Percentiles rank a stretch among this genome's conserved stretches.
Conservation (phyloP, 2,329 filamentous ascomycete species). For the Fusarium lyarnte region DNA sequence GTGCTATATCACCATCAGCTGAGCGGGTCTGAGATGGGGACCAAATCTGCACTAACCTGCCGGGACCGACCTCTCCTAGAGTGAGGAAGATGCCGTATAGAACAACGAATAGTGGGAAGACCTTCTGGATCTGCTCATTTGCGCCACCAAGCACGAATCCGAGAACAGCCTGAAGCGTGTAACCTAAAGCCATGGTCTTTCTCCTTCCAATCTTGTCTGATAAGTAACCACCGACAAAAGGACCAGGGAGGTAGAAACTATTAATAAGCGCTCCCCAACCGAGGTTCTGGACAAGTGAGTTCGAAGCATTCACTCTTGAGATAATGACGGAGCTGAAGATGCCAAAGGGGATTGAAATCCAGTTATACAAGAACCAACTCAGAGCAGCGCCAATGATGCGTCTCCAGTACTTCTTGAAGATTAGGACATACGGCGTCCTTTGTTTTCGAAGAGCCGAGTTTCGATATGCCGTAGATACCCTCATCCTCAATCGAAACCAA, state of each 20-base stretch:
- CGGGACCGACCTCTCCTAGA: background rate
- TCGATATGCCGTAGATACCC: background rate
- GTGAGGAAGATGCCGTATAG: background rate
- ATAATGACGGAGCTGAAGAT: slow-evolving; percentile 7
- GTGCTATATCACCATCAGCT: background rate
- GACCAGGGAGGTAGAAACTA: background rate
- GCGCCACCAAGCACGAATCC: background rate
- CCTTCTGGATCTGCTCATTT: background rate
- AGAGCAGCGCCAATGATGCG: background rate
- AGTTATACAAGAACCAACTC: slow-evolving; percentile 6
- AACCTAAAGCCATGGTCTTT: background rate
- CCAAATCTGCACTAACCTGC: background rate
- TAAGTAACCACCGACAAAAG: background rate
- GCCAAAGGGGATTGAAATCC: slow-evolving; percentile 4
- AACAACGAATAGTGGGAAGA: background rate
- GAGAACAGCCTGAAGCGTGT: background rate
- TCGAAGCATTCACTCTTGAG: background rate
- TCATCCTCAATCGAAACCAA: slow-evolving; percentile 12
- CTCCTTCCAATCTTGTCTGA: background rate
- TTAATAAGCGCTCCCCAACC: slow-evolving; percentile 6
- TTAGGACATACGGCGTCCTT: background rate
- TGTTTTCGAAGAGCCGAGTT: slow-evolving; percentile 1
- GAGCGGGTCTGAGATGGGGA: accelerated
- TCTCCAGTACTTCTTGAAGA: slow-evolving; percentile 7
- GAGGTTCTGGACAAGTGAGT: slow-evolving; percentile 1